Conservation (phyloP, 164 flowering plant genomes). For the Houttuynia cordata region DNA sequence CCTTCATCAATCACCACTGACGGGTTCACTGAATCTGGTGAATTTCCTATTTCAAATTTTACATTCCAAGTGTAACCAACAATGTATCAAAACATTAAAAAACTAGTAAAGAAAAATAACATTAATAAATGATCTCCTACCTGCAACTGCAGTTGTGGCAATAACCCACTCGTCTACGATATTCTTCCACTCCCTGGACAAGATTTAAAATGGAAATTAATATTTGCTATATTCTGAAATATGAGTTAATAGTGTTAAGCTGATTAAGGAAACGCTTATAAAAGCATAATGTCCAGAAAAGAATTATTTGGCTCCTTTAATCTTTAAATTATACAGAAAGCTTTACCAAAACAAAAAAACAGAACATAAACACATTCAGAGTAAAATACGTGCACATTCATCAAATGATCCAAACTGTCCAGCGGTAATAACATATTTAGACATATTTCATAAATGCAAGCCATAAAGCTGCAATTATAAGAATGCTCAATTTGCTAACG, state of each 20-base stretch:
- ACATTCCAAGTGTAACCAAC: too few species aligned
- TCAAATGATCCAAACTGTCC: too few species aligned
- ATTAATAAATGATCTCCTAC: conserved; percentile 10
- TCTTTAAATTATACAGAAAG: background rate
- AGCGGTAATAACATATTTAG: too few species aligned
- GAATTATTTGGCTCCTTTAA: too few species aligned
- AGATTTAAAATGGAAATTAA: background rate
- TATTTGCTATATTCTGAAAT: background rate
- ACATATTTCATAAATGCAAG: too few species aligned
- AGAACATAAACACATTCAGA: background rate
- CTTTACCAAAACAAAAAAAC: too few species aligned
- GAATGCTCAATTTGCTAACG: too few species aligned
- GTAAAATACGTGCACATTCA: too few species aligned
- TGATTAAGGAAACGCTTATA: background rate
- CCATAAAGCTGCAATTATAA: too few species aligned
- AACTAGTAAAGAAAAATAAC: background rate
- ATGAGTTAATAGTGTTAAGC: background rate
- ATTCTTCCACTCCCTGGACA: conserved; percentile 65
- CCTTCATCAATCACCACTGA: conserved; percentile 67
- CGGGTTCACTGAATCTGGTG: conserved; percentile 75
- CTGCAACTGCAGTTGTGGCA: conserved; percentile 36
- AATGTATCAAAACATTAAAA: background rate
- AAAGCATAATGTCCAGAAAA: too few species aligned
- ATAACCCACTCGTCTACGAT: conserved; percentile 69
- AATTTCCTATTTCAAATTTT: conserved; percentile 23